Percentiles rank a stretch among this genome's conserved stretches.
Conservation (phyloP, 306 rosid genomes). For the Purshia tridentata region DNA sequence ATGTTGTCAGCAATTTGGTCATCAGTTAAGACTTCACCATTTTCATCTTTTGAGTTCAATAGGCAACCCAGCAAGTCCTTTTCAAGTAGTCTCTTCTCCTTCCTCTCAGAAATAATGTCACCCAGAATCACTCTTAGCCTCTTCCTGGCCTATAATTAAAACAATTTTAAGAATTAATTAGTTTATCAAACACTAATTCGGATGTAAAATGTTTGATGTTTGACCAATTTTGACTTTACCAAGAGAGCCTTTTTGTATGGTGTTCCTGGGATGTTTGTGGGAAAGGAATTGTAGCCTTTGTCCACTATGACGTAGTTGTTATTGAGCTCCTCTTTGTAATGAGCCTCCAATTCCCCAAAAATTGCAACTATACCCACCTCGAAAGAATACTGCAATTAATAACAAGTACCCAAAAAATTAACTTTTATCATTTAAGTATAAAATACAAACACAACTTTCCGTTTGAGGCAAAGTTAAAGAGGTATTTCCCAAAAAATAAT, state of each 20-base stretch:
- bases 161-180: neutral
- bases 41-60: constrained; percentile 54
- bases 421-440: too few relatives aligned
- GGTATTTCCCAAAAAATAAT: neutral
- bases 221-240: constrained; percentile 34
- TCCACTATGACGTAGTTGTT: constrained; percentile 59
- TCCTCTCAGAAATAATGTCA: constrained; percentile 63
- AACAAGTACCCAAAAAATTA: too few relatives aligned
- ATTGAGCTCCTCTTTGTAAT: constrained; percentile 57
- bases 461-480: constrained; percentile 1
- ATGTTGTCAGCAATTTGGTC: constrained; percentile 82
- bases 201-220: neutral
- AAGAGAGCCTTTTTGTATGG: constrained; percentile 61
- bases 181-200: neutral
- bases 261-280: constrained; percentile 66
- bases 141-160: constrained; percentile 58
- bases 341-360: constrained; percentile 59
- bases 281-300: constrained; percentile 82
- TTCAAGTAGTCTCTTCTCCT: constrained; percentile 46
- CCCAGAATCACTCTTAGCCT: constrained; percentile 55
- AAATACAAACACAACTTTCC: neutral
- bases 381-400: constrained; percentile 68
- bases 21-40: constrained; percentile 51
- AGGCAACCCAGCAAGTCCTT: constrained; percentile 68
- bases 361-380: constrained; percentile 70